Percentiles rank a stretch among this genome's conserved stretches.
Evolutionary conservation across 495 filamentous ascomycete genomes (phyloP).

Genomic region (Tuber microsphaerosporum): DNA sequence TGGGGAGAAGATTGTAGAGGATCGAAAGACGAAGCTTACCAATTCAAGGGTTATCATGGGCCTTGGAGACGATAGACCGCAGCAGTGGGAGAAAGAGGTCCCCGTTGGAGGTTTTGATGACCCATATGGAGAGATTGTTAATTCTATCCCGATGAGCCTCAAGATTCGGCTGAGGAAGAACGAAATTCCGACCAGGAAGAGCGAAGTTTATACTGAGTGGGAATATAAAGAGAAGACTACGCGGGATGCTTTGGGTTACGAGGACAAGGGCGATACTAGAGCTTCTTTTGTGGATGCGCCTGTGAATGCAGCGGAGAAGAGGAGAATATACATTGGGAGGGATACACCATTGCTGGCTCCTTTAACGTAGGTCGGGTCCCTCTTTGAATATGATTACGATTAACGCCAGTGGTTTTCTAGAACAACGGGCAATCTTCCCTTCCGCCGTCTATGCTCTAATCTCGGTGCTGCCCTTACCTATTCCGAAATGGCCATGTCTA

Average conservation of each 20-base stretch:
- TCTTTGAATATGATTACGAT: not conserved
- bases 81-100: conserved; percentile 39
- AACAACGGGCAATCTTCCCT: conserved; percentile 95
- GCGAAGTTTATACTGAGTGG: conserved; percentile 70
- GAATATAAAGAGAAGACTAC: conserved; percentile 54
- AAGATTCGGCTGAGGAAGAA: conserved; percentile 67
- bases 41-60: conserved; percentile 32
- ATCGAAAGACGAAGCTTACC: conserved; percentile 36
- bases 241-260: conserved; percentile 41
- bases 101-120: conserved; percentile 44
- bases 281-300: conserved; percentile 78
- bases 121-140: conserved; percentile 58
- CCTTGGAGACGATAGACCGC: conserved; percentile 15
- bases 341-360: conserved; percentile 90
- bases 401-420: conserved; percentile 45
- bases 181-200: conserved; percentile 57
- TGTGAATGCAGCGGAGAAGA: conserved; percentile 82
- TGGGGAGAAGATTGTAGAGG: conserved; percentile 32
- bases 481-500: conserved; percentile 94
- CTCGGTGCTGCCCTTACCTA: conserved; percentile 90
- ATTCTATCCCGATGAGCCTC: conserved; percentile 57
- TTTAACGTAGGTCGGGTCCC: conserved; percentile 44
- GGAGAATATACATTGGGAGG: conserved; percentile 81
- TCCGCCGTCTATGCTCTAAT: conserved; percentile 81
- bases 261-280: conserved; percentile 56